These are phyloP conservation scores for Nymphaea thermarum DNA, from an alignment of 164 flowering plant genomes.

Conservation along the genomic window DNA sequence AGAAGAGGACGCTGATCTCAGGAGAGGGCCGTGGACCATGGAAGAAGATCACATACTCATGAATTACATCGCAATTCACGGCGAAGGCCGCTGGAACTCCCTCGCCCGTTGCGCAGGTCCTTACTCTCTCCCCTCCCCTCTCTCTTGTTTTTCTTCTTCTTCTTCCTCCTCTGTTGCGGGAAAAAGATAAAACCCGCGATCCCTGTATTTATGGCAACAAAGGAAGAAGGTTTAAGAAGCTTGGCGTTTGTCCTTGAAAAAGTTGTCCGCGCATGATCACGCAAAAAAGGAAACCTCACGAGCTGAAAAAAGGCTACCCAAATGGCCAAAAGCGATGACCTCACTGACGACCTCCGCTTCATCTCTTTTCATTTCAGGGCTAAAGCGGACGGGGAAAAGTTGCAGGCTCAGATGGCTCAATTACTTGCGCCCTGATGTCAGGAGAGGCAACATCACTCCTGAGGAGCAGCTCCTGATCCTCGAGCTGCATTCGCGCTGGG, in stretches of 20 bases:
- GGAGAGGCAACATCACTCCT: constrained; percentile 68
- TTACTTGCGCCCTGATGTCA: constrained; percentile 64
- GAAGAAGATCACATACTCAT: constrained; percentile 57
- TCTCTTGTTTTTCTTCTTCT: not conserved
- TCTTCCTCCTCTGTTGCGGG: no score
- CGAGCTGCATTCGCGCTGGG: constrained; percentile 63
- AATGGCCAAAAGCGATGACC: no score
- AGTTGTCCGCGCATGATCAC: no score
- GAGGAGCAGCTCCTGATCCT: constrained; percentile 73
- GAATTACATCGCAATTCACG: constrained; percentile 47
- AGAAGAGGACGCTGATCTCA: constrained; percentile 31
- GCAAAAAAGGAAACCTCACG: no score
- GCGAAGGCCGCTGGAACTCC: constrained; percentile 71
- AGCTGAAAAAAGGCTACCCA: no score
- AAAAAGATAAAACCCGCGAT: no score
- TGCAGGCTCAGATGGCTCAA: constrained; percentile 77
- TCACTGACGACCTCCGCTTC: not conserved
- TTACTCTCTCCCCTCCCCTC: not conserved
- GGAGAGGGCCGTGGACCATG: constrained; percentile 76
- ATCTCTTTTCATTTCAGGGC: constrained; percentile 23
- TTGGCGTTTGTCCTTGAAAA: no score
- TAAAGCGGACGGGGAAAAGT: constrained; percentile 65
- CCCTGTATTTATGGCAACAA: no score
- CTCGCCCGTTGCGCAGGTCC: constrained; percentile 57
- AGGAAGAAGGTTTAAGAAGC: no score